Percentiles rank a stretch among this genome's conserved stretches.
Conservation (phyloP, 176 grass and related monocot genomes). For the Sorghum bicolor region Sorghum_bicolor_NCBIv3 NC_012871.2:4216001-4216500, state of each 20-base stretch:
- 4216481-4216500: background rate
- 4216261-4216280: background rate
- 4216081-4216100: background rate
- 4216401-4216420: conserved; percentile 12
- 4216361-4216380: conserved; percentile 2
- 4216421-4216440: background rate
- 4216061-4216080: background rate
- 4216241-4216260: background rate
- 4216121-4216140: background rate
- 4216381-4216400: background rate
- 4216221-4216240: background rate
- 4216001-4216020: background rate
- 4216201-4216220: background rate
- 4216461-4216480: background rate
- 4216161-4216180: background rate
- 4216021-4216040: background rate
- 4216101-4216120: background rate
- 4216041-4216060: background rate
- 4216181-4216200: no score
- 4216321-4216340: background rate
- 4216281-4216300: conserved; percentile 1
- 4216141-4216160: no score
- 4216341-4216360: background rate
- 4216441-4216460: background rate
- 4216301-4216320: background rate